Conservation (phyloP, 352 stramenopile genomes). For the Phytophthora sp. region DNA sequence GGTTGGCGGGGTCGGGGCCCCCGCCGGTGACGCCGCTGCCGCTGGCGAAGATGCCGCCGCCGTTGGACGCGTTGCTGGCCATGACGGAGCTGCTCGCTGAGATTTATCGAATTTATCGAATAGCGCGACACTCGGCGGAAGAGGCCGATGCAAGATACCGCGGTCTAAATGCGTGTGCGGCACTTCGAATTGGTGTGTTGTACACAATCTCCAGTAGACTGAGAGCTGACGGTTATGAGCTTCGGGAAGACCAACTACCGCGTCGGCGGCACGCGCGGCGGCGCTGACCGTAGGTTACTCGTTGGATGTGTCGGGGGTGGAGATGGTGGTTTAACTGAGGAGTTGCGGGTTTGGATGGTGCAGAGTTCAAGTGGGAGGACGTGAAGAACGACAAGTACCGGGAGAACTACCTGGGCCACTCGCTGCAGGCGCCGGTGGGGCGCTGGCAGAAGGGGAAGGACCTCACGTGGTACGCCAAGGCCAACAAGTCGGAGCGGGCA, state of each 20-base stretch:
- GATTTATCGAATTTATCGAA: constrained; percentile 25
- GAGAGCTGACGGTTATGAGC: constrained; percentile 56
- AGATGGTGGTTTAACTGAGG: neutral
- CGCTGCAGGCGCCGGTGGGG: constrained; percentile 85
- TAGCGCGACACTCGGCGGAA: neutral
- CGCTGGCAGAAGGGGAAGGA: constrained; percentile 91
- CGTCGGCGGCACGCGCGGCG: constrained; percentile 83
- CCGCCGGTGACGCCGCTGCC: constrained; percentile 35
- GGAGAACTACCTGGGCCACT: constrained; percentile 92
- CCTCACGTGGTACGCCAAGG: constrained; percentile 90
- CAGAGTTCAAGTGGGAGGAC: constrained; percentile 94
- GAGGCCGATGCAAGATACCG: constrained; percentile 3
- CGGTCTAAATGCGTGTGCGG: neutral
- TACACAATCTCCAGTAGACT: neutral
- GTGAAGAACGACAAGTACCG: constrained; percentile 94
- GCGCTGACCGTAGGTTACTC: constrained; percentile 80
- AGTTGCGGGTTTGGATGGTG: neutral
- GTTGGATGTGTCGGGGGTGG: neutral
- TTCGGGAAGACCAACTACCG: constrained; percentile 90
- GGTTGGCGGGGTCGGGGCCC: constrained; percentile 28
- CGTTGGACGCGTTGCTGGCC: constrained; percentile 36
- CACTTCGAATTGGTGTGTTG: neutral
- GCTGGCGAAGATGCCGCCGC: constrained; percentile 31
- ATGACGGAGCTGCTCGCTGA: constrained; percentile 30
- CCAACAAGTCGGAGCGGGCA: constrained; percentile 56